Base-by-base conservation (phyloP, 805 yeast species). In the Candida germanica region DNA sequence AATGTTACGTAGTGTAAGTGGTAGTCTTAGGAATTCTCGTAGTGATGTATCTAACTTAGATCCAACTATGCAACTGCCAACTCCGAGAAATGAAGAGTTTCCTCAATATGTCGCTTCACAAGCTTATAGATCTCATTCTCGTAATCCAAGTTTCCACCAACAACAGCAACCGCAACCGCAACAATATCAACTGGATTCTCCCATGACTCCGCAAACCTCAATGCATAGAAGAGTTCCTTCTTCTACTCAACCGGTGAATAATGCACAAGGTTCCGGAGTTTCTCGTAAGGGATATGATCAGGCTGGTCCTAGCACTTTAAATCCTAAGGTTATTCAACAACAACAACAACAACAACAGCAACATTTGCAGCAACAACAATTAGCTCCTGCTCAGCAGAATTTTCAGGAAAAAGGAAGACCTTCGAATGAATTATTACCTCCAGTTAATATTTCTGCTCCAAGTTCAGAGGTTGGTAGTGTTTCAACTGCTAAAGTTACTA, bases 1-100 rank as follows among this genome's bases (percentile, higher is more conserved):
- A 47, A 80, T 80, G 86, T 58, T 80, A 31, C 66, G 83, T 47
- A 77, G 75, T 48, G 73, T 74, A 3, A 71, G 78, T 42, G 73
- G 73, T 1, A 57, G 58, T 39, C 48, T 50, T 24, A 46, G 43
- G 35, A 45, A 38, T 20, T 38, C 52, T 26, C 45, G 44, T 19
- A 38, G 34, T 29, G 48, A 44, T 25, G 26, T 44, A 1, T 30
- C 5, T 12, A 36, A 35, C 22, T 31, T 23, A 15, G 42, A 40
- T 14, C n/a, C n/a, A n/a, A 38, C 30, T 14, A 14, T 14, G 2
- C 5, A 17, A 13, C 40, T 44, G 8, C 42, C 51, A 12, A 36
- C 38, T 21, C 40, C 38, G 12, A 38, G 39, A 12, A 27, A 31
- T 13, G 42, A 31, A 20, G 47, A 46, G 16, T 44, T 43, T 12